Evolutionary conservation across 768 basidiomycete species (phyloP), one percentile per base, ranked within the genome.

Genomic region (Leccinum subtestaceum): DNA sequence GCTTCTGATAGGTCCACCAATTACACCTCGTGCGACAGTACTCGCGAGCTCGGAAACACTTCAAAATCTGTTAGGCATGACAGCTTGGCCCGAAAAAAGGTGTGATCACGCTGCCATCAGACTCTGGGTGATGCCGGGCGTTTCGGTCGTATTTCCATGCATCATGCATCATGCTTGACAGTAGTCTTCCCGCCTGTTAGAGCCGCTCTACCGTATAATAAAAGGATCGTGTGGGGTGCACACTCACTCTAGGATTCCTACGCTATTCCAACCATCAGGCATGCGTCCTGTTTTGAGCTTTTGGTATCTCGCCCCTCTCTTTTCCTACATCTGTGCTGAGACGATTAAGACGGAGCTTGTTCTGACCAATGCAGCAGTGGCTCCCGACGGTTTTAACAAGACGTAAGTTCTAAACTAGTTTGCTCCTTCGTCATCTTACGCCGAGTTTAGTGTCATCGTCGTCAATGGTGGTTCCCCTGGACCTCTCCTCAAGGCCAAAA

Each of bases 401-500:
- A 68, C 56, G 72, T 73, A 32, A 60, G 71, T 53, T 29, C 13
- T n/a, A 21, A 47, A 23, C 12, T 13, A 17, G 19, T 2, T n/a
- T 4, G 11, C 48, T 48, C 11, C 29, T 49, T 15, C 38, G 12
- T 52, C 29, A 13, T 56, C 32, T 53, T 48, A 50, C 25, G 23
- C 29, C 66, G 69, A n/a, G 7, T 31, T 19, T 50, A 69, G 70
- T 25, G 76, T 73, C 25, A 78, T 80, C 10, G 67, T 80, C 21
- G 73, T 77, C 23, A 80, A 78, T 56, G 78, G 77, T 4, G 19
- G 59, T 2, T 75, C 76, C 50, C 77, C 79, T 36, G 80, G 78
- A 0, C 64, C 77, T 1, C 65, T 76, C 19, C 75, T 82, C 38
- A 65, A 71, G 34, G 78, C 75, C 17, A 73, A 72, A 58, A 80